A percentile compares a stretch with the other conserved stretches of the same genome.
These are phyloP conservation scores for Mortierella sp. DNA, from an alignment of 371 early-diverging fungal species.

Conservation along the genomic window DNA sequence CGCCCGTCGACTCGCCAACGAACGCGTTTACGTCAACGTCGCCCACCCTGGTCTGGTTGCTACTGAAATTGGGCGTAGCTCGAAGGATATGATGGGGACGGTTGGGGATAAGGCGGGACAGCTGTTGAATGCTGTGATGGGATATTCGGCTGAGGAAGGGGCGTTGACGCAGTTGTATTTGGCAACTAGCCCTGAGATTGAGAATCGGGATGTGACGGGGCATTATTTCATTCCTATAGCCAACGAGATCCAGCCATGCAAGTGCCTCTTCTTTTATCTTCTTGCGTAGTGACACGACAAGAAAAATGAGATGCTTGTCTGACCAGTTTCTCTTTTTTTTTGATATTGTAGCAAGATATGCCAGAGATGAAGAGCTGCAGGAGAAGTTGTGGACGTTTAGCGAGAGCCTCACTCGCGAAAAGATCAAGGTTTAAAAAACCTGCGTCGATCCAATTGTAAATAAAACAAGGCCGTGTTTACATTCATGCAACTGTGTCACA, in stretches of 20 bases:
- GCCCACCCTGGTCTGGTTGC: conserved; percentile 79
- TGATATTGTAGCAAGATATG: conserved; percentile 27
- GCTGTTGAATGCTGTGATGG: conserved; percentile 19
- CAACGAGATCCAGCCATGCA: conserved; percentile 33
- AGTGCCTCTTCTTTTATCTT: background rate
- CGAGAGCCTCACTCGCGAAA: conserved; percentile 58
- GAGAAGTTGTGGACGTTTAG: conserved; percentile 61
- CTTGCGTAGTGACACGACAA: background rate
- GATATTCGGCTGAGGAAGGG: conserved; percentile 59
- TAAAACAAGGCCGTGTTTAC: too few relatives aligned
- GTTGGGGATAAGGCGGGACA: background rate
- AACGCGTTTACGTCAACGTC: conserved; percentile 70
- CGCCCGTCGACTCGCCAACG: conserved; percentile 59
- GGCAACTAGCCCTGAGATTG: conserved; percentile 75
- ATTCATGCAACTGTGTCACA: too few relatives aligned
- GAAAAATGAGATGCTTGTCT: background rate
- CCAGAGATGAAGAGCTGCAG: conserved; percentile 47
- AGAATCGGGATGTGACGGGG: conserved; percentile 63
- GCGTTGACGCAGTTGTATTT: conserved; percentile 74
- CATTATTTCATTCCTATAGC: conserved; percentile 63
- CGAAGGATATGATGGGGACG: background rate
- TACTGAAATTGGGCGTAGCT: conserved; percentile 12
- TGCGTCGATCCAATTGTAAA: too few relatives aligned
- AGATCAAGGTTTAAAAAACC: conserved; percentile 26
- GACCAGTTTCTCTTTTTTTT: background rate